A percentile compares a stretch with the other conserved stretches of the same genome.
These are phyloP conservation scores for Beauveria scarabaeidicola DNA, from an alignment of 2,329 filamentous ascomycete genomes.

Conservation along the genomic window DNA sequence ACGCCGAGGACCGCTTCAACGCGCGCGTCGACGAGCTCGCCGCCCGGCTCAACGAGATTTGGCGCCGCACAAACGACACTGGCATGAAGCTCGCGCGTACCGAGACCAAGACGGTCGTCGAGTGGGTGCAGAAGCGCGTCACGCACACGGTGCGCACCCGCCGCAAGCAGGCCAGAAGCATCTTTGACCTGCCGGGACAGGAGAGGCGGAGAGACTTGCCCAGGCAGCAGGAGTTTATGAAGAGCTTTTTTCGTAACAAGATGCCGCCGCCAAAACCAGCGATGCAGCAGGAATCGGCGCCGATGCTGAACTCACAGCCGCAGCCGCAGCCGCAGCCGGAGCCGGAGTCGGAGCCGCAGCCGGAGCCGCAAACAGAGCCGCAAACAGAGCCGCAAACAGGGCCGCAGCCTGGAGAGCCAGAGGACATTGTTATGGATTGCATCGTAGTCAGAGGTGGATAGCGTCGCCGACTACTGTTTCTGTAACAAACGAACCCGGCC, in stretches of 20 bases:
- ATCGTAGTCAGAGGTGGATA: conserved; percentile 15
- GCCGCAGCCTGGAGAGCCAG: background rate
- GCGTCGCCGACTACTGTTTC: background rate
- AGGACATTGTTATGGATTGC: conserved; percentile 11
- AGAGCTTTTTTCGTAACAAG: conserved; percentile 32
- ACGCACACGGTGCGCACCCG: conserved; percentile 61
- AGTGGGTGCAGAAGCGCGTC: conserved; percentile 67
- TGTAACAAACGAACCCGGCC: background rate
- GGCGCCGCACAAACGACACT: conserved; percentile 60
- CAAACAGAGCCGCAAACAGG: background rate
- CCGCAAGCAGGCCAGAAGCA: conserved; percentile 42
- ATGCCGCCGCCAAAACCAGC: background rate
- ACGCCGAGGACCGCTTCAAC: conserved; percentile 51
- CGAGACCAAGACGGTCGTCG: conserved; percentile 67
- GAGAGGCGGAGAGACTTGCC: conserved; percentile 28
- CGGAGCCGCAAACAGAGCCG: background rate
- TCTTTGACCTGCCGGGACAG: conserved; percentile 34
- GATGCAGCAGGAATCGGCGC: background rate
- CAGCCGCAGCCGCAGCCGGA: background rate
- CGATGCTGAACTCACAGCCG: background rate
- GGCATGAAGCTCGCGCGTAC: conserved; percentile 65
- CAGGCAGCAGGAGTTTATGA: conserved; percentile 42
- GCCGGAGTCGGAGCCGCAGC: background rate
- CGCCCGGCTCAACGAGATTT: conserved; percentile 46
- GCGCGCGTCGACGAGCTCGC: conserved; percentile 59